A percentile compares a stretch with the other conserved stretches of the same genome.
These are phyloP conservation scores for Litchi chinensis DNA, from an alignment of 345 rosid species.

Conservation along the genomic window DNA sequence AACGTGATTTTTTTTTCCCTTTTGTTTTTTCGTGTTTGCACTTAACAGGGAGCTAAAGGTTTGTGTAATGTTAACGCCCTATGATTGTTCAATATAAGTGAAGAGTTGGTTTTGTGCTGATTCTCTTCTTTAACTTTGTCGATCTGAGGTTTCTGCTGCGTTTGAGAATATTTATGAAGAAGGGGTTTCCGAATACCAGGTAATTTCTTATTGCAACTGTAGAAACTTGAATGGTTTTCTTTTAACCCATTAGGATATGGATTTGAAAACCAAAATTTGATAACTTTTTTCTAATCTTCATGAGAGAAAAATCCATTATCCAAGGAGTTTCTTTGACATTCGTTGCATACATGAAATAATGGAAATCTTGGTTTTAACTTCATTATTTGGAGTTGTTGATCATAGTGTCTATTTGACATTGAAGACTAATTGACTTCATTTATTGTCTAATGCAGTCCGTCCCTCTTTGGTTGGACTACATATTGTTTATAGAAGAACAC, in stretches of 20 bases:
- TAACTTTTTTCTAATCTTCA: neutral
- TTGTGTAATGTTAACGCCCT: neutral
- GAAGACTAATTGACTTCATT: neutral
- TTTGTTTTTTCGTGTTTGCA: neutral
- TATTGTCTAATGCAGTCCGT: conserved; percentile 61
- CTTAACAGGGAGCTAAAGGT: neutral
- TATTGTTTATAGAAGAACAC: conserved; percentile 63
- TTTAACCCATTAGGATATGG: too few species aligned
- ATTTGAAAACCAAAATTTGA: neutral
- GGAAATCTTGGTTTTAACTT: neutral
- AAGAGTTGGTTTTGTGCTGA: conserved; percentile 6
- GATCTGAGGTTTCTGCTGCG: conserved; percentile 41
- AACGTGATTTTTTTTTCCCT: neutral
- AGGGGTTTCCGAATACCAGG: conserved; percentile 78
- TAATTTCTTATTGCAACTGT: conserved; percentile 30
- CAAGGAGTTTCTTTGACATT: neutral
- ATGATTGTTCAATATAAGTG: neutral
- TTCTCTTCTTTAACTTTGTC: conserved; percentile 30
- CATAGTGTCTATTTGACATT: neutral
- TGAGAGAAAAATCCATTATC: neutral
- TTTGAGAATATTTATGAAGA: conserved; percentile 79
- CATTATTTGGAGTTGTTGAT: neutral
- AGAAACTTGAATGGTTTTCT: neutral
- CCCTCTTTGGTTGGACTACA: conserved; percentile 87
- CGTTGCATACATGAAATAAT: neutral